A percentile compares a stretch with the other conserved stretches of the same genome.
These are phyloP conservation scores for Sclerotinia sclerotiorum DNA, from an alignment of 2,329 filamentous ascomycete species.

Conservation along the genomic window DNA sequence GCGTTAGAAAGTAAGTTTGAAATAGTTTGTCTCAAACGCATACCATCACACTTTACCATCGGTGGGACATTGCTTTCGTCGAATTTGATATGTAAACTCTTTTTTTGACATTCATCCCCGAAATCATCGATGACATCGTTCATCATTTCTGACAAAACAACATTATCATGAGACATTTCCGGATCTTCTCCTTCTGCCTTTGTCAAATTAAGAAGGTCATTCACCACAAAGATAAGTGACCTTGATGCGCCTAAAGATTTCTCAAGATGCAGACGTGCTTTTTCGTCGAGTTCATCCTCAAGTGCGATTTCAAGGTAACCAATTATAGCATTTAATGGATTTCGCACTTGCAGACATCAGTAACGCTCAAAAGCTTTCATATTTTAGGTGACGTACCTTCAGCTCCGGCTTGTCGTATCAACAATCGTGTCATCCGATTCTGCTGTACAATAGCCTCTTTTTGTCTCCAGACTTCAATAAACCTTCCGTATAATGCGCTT, in stretches of 20 bases:
- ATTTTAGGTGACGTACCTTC: conserved; percentile 1
- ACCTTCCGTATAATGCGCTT: conserved; percentile 81
- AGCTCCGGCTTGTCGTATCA: conserved; percentile 42
- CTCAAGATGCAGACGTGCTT: conserved; percentile 80
- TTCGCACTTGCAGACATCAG: conserved; percentile 72
- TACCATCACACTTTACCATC: conserved; percentile 29
- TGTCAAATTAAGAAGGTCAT: conserved; percentile 83
- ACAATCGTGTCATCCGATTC: conserved; percentile 73
- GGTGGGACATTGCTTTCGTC: conserved; percentile 26
- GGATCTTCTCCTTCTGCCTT: conserved; percentile 81
- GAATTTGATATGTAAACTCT: conserved; percentile 26
- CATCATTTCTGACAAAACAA: conserved; percentile 70
- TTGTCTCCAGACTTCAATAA: conserved; percentile 90
- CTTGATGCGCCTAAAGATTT: conserved; percentile 90
- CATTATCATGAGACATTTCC: conserved; percentile 76
- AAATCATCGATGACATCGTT: conserved; percentile 75
- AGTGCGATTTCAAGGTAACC: conserved; percentile 91
- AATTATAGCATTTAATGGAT: conserved; percentile 91
- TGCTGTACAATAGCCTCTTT: conserved; percentile 77
- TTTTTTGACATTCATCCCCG: conserved; percentile 62
- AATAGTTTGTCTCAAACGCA: conserved; percentile 30
- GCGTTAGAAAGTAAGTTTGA: conserved; percentile 33
- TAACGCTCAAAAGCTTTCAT: not conserved
- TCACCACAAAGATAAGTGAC: conserved; percentile 90
- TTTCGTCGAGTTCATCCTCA: conserved; percentile 73